phyloP scores from a whole-genome alignment of 371 early-diverging fungal species.

The Nematocida ausubeli region DNA sequence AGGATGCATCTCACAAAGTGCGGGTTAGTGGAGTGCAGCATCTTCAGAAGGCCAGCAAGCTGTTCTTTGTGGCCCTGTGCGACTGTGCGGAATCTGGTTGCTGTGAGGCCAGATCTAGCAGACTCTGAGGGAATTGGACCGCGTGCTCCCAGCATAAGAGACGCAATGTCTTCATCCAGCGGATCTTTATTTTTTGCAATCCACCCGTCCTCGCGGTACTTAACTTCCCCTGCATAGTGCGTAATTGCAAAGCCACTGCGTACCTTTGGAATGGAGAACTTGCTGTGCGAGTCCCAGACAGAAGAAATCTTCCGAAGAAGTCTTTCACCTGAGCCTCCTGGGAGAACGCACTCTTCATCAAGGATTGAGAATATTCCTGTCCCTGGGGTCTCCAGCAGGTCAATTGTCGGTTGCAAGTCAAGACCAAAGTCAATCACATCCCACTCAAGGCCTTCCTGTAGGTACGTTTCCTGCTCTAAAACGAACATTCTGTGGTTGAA shows the following conservation, averaged over 20 bases:
- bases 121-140: slow-evolving; percentile 2
- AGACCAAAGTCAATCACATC: slow-evolving; percentile 96
- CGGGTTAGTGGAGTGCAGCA: slow-evolving; percentile 82
- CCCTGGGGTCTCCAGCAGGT: slow-evolving; percentile 86
- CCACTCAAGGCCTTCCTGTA: slow-evolving; percentile 92
- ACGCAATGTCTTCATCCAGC: slow-evolving; percentile 86
- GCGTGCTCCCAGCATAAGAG: slow-evolving; percentile 57
- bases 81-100: slow-evolving; percentile 75
- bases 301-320: slow-evolving; percentile 82
- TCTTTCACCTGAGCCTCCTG: slow-evolving; percentile 87
- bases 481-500: slow-evolving; percentile 99
- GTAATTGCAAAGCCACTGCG: slow-evolving; percentile 81
- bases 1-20: slow-evolving; percentile 99
- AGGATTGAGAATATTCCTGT: slow-evolving; percentile 90
- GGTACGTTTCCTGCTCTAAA: slow-evolving; percentile 94
- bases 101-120: slow-evolving; percentile 64
- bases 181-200: slow-evolving; percentile 97
- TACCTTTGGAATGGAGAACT: slow-evolving; percentile 72
- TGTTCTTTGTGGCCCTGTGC: slow-evolving; percentile 92
- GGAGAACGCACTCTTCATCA: slow-evolving; percentile 98
- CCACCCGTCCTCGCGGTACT: slow-evolving; percentile 89
- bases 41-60: slow-evolving; percentile 78
- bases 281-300: slow-evolving; percentile 42
- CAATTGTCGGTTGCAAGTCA: slow-evolving; percentile 95
- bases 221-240: slow-evolving; percentile 95